A percentile compares a stretch with the other conserved stretches of the same genome.
phyloP scores from a whole-genome alignment of 306 rosid genomes.

The Begonia fuchsioides region DNA sequence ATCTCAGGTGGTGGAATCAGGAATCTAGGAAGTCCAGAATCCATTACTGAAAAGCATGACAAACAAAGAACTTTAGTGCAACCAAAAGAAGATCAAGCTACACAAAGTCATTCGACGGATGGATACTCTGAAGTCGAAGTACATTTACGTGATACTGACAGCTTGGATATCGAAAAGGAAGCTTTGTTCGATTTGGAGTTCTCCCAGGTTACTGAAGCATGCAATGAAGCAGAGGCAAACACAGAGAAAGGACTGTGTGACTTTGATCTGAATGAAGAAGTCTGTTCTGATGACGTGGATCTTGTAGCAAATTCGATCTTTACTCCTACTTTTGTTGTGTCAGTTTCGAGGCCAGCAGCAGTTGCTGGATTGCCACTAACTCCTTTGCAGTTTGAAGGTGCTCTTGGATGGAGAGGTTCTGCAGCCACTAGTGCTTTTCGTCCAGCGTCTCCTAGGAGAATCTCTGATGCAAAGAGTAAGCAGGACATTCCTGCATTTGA shows the following conservation, averaged over 20 bases:
- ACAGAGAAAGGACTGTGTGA: slow-evolving; percentile 47
- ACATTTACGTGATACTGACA: slow-evolving; percentile 18
- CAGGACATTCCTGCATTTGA: slow-evolving; percentile 58
- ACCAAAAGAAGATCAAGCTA: slow-evolving; percentile 31
- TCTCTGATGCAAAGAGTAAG: slow-evolving; percentile 59
- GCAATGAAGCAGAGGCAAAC: slow-evolving; percentile 44
- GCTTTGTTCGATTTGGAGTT: slow-evolving; percentile 36
- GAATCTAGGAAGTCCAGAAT: slow-evolving; percentile 45
- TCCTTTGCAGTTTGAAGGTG: slow-evolving; percentile 72
- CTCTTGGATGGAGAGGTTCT: slow-evolving; percentile 89
- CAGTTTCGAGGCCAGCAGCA: slow-evolving; percentile 58
- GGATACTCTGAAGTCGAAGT: slow-evolving; percentile 28
- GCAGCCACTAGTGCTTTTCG: slow-evolving; percentile 94
- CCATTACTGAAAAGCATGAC: slow-evolving; percentile 37
- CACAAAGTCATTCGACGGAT: slow-evolving; percentile 40
- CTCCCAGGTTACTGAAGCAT: slow-evolving; percentile 55
- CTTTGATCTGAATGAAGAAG: slow-evolving; percentile 78
- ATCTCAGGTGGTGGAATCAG: slow-evolving; percentile 36
- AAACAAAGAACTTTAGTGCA: slow-evolving; percentile 14
- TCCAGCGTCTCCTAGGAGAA: slow-evolving; percentile 77
- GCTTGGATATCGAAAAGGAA: slow-evolving; percentile 23
- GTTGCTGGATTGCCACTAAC: slow-evolving; percentile 39
- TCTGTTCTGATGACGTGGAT: slow-evolving; percentile 58
- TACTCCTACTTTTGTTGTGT: slow-evolving; percentile 43
- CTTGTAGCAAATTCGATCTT: slow-evolving; percentile 29